These are phyloP conservation scores for Aspergillus brunneoviolaceus DNA, from an alignment of 2,329 filamentous ascomycete genomes.

Conservation along the genomic window DNA sequence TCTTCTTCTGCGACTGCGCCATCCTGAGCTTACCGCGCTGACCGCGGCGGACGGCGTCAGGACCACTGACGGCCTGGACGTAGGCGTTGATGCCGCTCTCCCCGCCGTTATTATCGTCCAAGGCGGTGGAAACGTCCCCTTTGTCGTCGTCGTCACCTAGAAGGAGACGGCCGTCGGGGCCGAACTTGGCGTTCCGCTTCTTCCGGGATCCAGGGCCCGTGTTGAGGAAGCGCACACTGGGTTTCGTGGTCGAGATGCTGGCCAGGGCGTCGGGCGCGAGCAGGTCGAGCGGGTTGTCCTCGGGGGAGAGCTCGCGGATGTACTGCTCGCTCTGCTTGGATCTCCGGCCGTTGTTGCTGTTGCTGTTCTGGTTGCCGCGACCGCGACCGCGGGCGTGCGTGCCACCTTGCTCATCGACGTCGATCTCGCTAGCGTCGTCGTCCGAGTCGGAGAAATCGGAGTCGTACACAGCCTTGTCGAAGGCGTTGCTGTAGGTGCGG, in stretches of 20 bases:
- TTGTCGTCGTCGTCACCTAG: conserved; percentile 40
- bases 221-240: conserved; percentile 50
- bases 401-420: conserved; percentile 38
- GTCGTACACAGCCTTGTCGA: conserved; percentile 58
- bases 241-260: conserved; percentile 90
- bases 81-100: conserved; percentile 57
- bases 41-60: conserved; percentile 57
- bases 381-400: conserved; percentile 36
- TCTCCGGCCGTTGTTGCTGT: conserved; percentile 42
- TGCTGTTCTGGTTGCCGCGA: background rate
- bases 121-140: conserved; percentile 50
- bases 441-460: conserved; percentile 89
- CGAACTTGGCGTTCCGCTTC: conserved; percentile 44
- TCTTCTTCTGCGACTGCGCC: conserved; percentile 44
- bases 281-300: conserved; percentile 91
- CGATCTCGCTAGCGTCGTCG: conserved; percentile 53
- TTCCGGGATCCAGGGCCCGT: conserved; percentile 38
- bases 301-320: conserved; percentile 77
- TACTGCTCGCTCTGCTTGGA: conserved; percentile 62
- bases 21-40: conserved; percentile 63
- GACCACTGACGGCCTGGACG: conserved; percentile 59
- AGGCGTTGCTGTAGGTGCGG: conserved; percentile 20
- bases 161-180: conserved; percentile 46
- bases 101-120: conserved; percentile 21
- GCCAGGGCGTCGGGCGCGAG: conserved; percentile 85